Evolutionary conservation across 371 early-diverging fungal genomes (phyloP).

Genomic region (Zychaea mexicana): DNA sequence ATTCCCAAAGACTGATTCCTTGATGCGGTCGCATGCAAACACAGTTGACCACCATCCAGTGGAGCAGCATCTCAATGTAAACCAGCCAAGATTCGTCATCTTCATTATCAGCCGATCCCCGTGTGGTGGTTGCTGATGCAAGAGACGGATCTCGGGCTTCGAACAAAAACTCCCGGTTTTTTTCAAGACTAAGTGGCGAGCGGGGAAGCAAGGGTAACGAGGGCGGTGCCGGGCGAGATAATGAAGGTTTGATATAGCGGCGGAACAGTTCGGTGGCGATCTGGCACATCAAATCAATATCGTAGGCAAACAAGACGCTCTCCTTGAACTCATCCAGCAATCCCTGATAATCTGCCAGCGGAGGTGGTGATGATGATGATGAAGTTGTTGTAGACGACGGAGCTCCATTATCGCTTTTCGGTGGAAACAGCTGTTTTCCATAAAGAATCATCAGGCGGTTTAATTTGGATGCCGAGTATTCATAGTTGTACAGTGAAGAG

Average conservation of each 20-base stretch:
- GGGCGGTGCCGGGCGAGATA: conserved; percentile 19
- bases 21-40: conserved; percentile 20
- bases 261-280: conserved; percentile 36
- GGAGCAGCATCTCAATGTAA: conserved; percentile 42
- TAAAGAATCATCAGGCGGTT: conserved; percentile 35
- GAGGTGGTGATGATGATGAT: no score
- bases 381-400: not conserved
- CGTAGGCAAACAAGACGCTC: conserved; percentile 30
- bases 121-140: not conserved
- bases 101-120: not conserved
- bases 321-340: conserved; percentile 24
- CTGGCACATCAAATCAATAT: conserved; percentile 37
- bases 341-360: conserved; percentile 10
- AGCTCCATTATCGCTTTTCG: not conserved
- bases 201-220: conserved; percentile 21
- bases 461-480: conserved; percentile 52
- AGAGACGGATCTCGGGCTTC: conserved; percentile 5
- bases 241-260: conserved; percentile 19
- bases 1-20: conserved; percentile 36
- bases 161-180: conserved; percentile 27
- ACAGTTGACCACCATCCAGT: conserved; percentile 48
- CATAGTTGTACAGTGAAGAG: conserved; percentile 56
- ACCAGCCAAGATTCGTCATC: conserved; percentile 33
- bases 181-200: conserved; percentile 5
- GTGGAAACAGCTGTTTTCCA: conserved; percentile 12